Conservation (phyloP, 129 eudicot genomes). For the Oenanthe sinensis region DNA sequence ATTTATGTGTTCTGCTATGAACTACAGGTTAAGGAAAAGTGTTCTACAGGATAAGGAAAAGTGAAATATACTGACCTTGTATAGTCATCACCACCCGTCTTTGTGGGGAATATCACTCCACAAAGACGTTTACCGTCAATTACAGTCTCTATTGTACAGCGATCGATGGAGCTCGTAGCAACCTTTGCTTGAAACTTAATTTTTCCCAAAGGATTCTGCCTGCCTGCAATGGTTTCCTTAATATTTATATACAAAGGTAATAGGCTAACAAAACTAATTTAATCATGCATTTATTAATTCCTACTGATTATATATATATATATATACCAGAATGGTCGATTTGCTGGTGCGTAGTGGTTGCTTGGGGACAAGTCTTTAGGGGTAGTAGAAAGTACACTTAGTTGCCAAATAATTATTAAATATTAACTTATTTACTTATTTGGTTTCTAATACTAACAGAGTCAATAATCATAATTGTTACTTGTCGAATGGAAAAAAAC, state of each 20-base stretch:
- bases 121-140: constrained; percentile 91
- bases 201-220: constrained; percentile 52
- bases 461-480: background rate
- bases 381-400: background rate
- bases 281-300: background rate
- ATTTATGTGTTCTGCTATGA: background rate
- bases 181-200: constrained; percentile 85
- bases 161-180: constrained; percentile 43
- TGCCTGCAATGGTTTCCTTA: constrained; percentile 29
- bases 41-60: background rate
- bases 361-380: background rate
- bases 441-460: background rate
- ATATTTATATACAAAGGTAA: constrained; percentile 9
- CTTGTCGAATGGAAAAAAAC: background rate
- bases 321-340: background rate
- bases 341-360: background rate
- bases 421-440: background rate
- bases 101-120: constrained; percentile 64
- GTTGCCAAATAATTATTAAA: background rate
- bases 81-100: background rate
- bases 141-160: constrained; percentile 76
- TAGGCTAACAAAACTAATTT: background rate
- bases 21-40: background rate
- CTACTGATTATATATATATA: background rate
- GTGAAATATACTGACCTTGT: background rate